Evolutionary conservation across 2,329 filamentous ascomycete species (phyloP).

Genomic region (Fusarium tjaetaba): DNA sequence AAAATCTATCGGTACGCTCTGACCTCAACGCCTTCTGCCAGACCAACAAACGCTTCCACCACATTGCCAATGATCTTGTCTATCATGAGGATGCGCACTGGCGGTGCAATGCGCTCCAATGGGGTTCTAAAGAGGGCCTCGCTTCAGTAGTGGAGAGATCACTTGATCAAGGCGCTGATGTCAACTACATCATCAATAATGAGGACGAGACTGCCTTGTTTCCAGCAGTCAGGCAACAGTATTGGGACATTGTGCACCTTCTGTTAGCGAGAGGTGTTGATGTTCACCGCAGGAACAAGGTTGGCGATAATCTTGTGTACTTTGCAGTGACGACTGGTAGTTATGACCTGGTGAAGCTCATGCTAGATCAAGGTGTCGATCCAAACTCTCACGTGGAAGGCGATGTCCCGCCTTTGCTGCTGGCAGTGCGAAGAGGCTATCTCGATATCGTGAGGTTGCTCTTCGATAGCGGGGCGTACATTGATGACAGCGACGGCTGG

Average conservation of each 20-base stretch:
- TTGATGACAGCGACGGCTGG: neutral
- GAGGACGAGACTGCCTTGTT: neutral
- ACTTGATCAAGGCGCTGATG: neutral
- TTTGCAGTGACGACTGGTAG: neutral
- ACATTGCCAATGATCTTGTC: neutral
- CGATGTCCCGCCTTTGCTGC: neutral
- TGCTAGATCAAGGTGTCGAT: neutral
- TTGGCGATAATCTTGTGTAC: neutral
- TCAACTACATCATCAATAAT: neutral
- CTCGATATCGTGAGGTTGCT: neutral
- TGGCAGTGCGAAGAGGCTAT: neutral
- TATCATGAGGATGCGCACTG: neutral
- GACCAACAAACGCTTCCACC: neutral
- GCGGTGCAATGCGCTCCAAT: neutral
- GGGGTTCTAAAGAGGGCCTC: neutral
- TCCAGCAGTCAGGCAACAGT: neutral
- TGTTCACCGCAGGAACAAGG: neutral
- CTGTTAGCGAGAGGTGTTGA: neutral
- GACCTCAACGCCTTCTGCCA: neutral
- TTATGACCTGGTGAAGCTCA: neutral
- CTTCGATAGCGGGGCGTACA: neutral
- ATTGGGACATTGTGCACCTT: neutral
- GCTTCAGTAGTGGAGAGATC: neutral
- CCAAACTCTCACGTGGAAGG: neutral
- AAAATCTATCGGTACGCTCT: neutral